Evolutionary conservation across 2,329 filamentous ascomycete genomes (phyloP), one percentile per base, ranked within the genome.

Genomic region (Fusarium agapanthi): DNA sequence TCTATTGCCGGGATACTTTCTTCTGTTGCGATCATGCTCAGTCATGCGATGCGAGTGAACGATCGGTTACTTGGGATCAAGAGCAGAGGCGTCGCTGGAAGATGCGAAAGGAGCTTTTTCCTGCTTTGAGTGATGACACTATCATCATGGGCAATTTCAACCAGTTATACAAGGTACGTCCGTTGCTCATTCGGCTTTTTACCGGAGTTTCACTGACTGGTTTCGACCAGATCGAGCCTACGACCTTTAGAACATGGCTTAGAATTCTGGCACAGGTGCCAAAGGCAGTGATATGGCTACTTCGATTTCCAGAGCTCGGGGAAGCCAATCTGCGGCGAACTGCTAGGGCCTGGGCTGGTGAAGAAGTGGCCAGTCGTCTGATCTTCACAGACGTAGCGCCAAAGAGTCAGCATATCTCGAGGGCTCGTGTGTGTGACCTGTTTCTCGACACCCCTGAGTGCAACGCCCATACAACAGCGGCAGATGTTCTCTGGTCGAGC

Each of bases 141-240:
- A 91, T 99, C 76, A 98, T 99, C 76, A 88, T 99, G 65, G 96
- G 94, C 12, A 99, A 99, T 82, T 99, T 99, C 83, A 99, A 99
- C 79, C 96, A 99, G 81, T 86, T 99, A 37, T 99, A 99, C 85
- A 99, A 99, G 90, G 95, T 96, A 86, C 73, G 86, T 77, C 35
- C 14, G 32, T 15, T 11, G 13, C 32, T 34, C 10, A 40, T 10
- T 22, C n/a, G 43, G 20, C 22, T 7, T 30, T 15, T 43, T 58
- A 14, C 24, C 16, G 28, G 20, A 34, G 43, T 30, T 30, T 47
- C 12, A 35, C n/a, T 20, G n/a, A 22, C 61, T 76, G 44, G 76
- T 41, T 11, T 32, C 15, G 45, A 41, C 18, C 62, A 97, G 95
- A 98, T 99, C 82, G 96, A 99, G 76, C 96, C 96, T 4, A 97